Conservation (phyloP, 805 yeast species). For the Kluyveromyces nonfermentans region DNA sequence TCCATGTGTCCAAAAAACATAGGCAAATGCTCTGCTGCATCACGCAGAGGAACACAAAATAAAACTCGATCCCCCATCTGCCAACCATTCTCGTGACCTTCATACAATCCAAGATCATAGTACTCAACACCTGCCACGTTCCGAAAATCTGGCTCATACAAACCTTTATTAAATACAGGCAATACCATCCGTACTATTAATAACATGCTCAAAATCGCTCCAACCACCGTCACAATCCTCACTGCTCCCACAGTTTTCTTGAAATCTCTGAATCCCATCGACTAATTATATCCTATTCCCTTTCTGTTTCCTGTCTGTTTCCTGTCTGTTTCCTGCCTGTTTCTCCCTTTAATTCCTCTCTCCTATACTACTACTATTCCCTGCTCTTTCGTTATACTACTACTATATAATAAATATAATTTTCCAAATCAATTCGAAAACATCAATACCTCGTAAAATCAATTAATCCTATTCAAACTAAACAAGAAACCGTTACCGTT, state of each 20-base stretch:
- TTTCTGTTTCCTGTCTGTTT: too few relatives aligned
- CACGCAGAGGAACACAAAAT: slow-evolving; percentile 84
- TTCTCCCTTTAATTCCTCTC: too few relatives aligned
- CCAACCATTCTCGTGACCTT: slow-evolving; percentile 70
- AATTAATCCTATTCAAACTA: too few relatives aligned
- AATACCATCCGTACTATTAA: slow-evolving; percentile 5
- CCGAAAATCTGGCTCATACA: slow-evolving; percentile 31
- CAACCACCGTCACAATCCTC: slow-evolving; percentile 5
- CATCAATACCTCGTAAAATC: too few relatives aligned
- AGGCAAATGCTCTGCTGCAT: slow-evolving; percentile 83
- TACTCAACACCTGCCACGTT: slow-evolving; percentile 42
- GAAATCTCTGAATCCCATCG: not conserved
- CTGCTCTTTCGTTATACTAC: too few relatives aligned
- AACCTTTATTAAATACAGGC: not conserved
- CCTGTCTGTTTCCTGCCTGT: too few relatives aligned
- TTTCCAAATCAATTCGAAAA: too few relatives aligned
- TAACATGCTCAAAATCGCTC: slow-evolving; percentile 4
- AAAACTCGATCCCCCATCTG: slow-evolving; percentile 67
- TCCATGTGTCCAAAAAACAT: slow-evolving; percentile 79
- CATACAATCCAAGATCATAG: slow-evolving; percentile 61
- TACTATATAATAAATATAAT: too few relatives aligned
- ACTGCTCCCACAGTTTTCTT: not conserved
- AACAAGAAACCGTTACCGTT: too few relatives aligned
- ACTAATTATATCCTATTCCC: not conserved
- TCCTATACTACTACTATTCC: too few relatives aligned